Percentiles rank a stretch among this genome's conserved stretches.
These are phyloP conservation scores for Staphylotrichum tortipilum DNA, from an alignment of 495 filamentous ascomycete genomes.

Conservation along the genomic window DNA sequence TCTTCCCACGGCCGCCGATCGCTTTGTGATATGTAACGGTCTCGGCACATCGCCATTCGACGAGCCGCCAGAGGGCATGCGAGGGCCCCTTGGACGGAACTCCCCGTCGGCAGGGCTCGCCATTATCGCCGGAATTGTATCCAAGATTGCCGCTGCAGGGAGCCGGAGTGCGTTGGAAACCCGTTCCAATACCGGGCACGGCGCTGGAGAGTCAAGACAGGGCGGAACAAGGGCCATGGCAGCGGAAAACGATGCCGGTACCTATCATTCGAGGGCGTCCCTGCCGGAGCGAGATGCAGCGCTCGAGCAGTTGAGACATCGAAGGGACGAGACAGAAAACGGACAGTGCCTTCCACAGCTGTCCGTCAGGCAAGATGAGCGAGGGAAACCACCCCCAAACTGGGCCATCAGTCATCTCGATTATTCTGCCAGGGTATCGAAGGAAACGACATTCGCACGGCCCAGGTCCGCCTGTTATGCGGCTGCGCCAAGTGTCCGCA, in stretches of 20 bases:
- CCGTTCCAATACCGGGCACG: too few relatives aligned
- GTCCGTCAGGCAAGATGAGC: too few relatives aligned
- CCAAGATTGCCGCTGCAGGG: too few relatives aligned
- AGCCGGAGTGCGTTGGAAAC: too few relatives aligned
- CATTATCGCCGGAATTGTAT: not conserved
- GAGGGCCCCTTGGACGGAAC: not conserved
- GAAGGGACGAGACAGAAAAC: too few relatives aligned
- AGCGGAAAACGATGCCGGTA: too few relatives aligned
- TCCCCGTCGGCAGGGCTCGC: not conserved
- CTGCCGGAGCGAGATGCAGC: too few relatives aligned
- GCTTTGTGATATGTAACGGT: slow-evolving; percentile 29
- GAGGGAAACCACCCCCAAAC: not conserved
- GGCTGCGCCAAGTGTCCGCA: slow-evolving; percentile 38
- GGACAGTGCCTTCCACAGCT: too few relatives aligned
- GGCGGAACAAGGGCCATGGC: too few relatives aligned
- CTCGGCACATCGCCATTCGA: slow-evolving; percentile 13
- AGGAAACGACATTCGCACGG: not conserved
- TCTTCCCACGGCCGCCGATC: not conserved
- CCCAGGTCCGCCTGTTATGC: slow-evolving; percentile 4
- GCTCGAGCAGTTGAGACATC: too few relatives aligned
- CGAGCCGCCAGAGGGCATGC: not conserved
- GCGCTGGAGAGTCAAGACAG: too few relatives aligned
- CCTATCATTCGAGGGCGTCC: too few relatives aligned
- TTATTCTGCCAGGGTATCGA: not conserved
- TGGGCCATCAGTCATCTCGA: not conserved